Conservation (phyloP, 345 rosid genomes). For the Chamaenerion angustifolium region DNA sequence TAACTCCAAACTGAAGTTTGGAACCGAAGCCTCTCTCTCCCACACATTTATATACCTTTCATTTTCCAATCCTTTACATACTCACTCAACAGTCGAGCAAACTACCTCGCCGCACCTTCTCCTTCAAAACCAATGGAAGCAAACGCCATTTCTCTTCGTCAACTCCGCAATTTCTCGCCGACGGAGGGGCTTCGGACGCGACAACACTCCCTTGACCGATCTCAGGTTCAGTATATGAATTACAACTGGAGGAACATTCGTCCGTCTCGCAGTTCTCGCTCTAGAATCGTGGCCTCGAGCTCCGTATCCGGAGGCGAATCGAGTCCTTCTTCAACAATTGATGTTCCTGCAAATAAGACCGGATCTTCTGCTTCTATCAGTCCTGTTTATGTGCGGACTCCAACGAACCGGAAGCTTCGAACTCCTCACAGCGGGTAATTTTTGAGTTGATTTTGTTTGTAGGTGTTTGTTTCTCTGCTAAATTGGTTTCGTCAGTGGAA, state of each 20-base stretch:
- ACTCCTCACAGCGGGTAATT: slow-evolving; percentile 95
- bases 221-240: background rate
- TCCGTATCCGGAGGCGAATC: slow-evolving; percentile 14
- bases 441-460: background rate
- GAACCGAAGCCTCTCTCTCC: no score
- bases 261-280: slow-evolving; percentile 8
- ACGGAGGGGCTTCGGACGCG: slow-evolving; percentile 7
- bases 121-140: slow-evolving; percentile 5
- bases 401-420: slow-evolving; percentile 45
- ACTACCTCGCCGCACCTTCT: background rate
- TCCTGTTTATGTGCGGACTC: slow-evolving; percentile 58
- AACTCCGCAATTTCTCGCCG: slow-evolving; percentile 8
- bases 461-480: no score
- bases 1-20: no score
- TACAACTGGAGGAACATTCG: background rate
- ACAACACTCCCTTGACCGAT: slow-evolving; percentile 4
- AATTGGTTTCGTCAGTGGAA: no score
- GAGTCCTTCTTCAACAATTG: slow-evolving; percentile 3
- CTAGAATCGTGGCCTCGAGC: slow-evolving; percentile 16
- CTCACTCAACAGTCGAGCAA: no score
- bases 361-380: slow-evolving; percentile 14
- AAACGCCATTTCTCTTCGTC: slow-evolving; percentile 3
- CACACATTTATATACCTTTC: no score
- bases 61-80: no score
- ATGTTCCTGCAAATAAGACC: background rate